These are phyloP conservation scores for Vaccinium corymbosum DNA, from an alignment of 148 eudicot species.

Conservation along the genomic window DNA sequence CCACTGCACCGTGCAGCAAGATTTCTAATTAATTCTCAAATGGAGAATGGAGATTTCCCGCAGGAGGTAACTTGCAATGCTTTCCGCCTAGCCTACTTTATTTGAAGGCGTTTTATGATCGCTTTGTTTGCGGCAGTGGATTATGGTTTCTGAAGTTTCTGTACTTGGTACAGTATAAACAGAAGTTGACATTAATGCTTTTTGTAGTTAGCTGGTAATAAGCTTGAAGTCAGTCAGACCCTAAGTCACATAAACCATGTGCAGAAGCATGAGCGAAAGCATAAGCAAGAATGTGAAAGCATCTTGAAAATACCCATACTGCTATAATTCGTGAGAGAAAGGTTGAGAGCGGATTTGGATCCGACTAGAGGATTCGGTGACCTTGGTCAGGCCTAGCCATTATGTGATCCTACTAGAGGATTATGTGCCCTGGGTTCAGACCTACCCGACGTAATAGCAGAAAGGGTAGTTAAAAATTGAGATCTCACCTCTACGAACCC, in stretches of 20 bases:
- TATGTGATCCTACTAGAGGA: neutral
- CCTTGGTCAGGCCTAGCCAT: neutral
- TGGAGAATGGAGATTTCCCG: slow-evolving; percentile 87
- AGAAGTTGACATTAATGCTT: neutral
- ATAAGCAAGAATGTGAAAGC: neutral
- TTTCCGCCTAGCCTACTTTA: slow-evolving; percentile 7
- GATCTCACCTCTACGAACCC: too few species aligned
- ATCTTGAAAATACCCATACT: neutral
- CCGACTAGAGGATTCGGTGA: neutral
- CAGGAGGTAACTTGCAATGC: slow-evolving; percentile 53
- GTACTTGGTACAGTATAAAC: neutral
- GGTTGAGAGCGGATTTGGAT: neutral
- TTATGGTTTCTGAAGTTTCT: neutral
- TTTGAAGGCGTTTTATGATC: neutral
- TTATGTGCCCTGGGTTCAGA: too few species aligned
- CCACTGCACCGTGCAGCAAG: slow-evolving; percentile 83
- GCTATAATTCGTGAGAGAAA: neutral
- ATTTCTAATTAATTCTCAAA: slow-evolving; percentile 70
- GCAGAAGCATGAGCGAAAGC: neutral
- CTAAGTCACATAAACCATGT: neutral
- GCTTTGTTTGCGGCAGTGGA: neutral
- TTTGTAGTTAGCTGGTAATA: neutral
- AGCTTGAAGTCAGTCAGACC: neutral
- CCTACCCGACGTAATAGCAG: too few species aligned
- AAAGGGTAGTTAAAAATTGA: too few species aligned